Base-by-base conservation (phyloP, 768 basidiomycete species). In the Termitomyces eurrhizus region DNA sequence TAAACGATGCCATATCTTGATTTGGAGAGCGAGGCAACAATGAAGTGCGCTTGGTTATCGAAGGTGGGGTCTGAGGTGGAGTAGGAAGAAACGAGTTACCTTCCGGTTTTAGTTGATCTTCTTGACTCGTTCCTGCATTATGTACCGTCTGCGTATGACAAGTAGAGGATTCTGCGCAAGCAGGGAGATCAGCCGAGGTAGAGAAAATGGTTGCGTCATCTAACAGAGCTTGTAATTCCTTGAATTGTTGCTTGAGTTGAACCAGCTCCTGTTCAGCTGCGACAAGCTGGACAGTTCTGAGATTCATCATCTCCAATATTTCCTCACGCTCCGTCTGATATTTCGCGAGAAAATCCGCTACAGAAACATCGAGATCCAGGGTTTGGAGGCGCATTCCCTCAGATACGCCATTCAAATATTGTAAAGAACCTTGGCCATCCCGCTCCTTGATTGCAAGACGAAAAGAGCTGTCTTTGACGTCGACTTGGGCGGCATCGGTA, bases 241-340 rank as follows among this genome's bases (percentile, higher is more conserved):
- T 33, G 6, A 72, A 57, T 8, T 67, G 60, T 45, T 74, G 66
- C 45, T 66, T 57, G 21, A 70, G 52, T 21, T 58, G 56, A 16
- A 24, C 7, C 7, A 74, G 54, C 45, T 72, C 68, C 37, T 64
- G 51, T 14, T 64, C 49, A 13, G 66, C 57, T 14, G 59, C 39
- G 18, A 59, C 52, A 8, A 71, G 57, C 39, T 66, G 62, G 1
- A 56, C 59, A 26, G 62, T 59, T 36, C 65, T 57, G 11, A 55
- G 57, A 5, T 58, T 32, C 12, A 58, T 39, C 29, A 56, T 33
- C 29, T 59, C 63, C 0, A 61, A 29, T 2, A 68, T 67, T 29
- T 69, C 67, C n/a, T 70, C 59, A 4, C 68, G 64, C 57, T 72
- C 66, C 4, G 62, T 56, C 6, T 62, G 67, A 53, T 65, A 68